Evolutionary conservation across 1,284 basidiomycete genomes (phyloP), one percentile per base, ranked within the genome.

Genomic region (Leccinum pachyderme): DNA sequence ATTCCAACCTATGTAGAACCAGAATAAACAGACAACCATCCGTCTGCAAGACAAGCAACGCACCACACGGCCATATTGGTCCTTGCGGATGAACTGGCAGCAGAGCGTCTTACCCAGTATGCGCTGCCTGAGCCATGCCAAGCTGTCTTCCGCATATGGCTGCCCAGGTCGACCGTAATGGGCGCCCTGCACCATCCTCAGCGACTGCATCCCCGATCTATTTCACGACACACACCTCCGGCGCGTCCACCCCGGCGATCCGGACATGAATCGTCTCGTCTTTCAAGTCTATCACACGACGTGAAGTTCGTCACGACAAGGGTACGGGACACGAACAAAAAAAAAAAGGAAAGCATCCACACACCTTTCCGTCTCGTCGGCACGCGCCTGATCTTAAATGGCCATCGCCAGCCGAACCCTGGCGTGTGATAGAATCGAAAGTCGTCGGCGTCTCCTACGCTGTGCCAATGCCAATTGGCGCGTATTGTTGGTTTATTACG

Each of bases 171-270:
- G 82, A 22, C 93, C 93, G 61, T 93, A 95, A 69, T 95, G 90
- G 0, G 84, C 77, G 11, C 76, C 81, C 88, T 92, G 55, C 24
- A 27, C 25, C 11, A 13, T 39, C 27, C 8, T 48, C 15, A 60
- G 24, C 27, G 18, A 32, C 18, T 25, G 12, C 12, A 25, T 44
- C 0, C 7, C 15, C 13, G 7, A 1, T n/a, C 7, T 6, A 44
- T 44, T 25, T 7, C 13, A 7, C 2, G n/a, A 29, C 41, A 53
- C 67, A n/a, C 60, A 89, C 89, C 77, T 96, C 94, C 0, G 94
- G 94, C 2, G 94, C 94, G 68, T 97, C 94, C 9, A 93, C 83
- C 0, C 91, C 94, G 8, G 89, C 90, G 47, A 96, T 82, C 25
- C 94, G 83, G 46, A 97, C 85, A 63, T 89, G 86, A 18, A 96